Evolutionary conservation across 768 basidiomycete species (phyloP).

Genomic region (Russula compacta): DNA sequence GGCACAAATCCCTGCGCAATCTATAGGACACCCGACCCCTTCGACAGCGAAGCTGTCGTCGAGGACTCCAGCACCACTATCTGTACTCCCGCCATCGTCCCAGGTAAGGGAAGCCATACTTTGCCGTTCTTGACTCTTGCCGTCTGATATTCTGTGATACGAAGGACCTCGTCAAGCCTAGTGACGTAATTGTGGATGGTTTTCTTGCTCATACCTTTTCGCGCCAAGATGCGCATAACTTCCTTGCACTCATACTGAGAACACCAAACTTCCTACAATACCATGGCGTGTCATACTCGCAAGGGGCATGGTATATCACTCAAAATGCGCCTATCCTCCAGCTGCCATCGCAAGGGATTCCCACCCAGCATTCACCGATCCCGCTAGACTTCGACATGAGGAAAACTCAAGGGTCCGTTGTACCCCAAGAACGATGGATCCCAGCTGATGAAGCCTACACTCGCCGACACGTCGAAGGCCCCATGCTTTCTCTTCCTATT

Average conservation of each 20-base stretch:
- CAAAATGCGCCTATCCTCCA: too few relatives aligned
- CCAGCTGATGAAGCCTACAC: conserved; percentile 1
- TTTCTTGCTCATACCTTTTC: background rate
- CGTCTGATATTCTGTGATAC: background rate
- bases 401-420: background rate
- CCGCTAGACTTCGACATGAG: background rate
- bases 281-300: background rate
- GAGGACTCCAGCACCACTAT: too few relatives aligned
- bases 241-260: background rate
- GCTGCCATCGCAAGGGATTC: background rate
- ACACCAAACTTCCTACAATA: background rate
- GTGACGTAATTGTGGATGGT: conserved; percentile 1
- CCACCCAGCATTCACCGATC: background rate
- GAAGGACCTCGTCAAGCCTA: too few relatives aligned
- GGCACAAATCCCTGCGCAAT: too few relatives aligned
- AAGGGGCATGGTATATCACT: background rate
- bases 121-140: background rate
- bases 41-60: too few relatives aligned
- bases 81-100: background rate
- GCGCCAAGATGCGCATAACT: background rate
- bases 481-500: background rate
- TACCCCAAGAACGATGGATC: conserved; percentile 9
- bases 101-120: background rate
- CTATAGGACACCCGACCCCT: too few relatives aligned
- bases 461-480: background rate